Percentiles rank a stretch among this genome's conserved stretches.
Conservation (phyloP, 1,284 basidiomycete genomes). For the Porogramme epimiltina region DNA sequence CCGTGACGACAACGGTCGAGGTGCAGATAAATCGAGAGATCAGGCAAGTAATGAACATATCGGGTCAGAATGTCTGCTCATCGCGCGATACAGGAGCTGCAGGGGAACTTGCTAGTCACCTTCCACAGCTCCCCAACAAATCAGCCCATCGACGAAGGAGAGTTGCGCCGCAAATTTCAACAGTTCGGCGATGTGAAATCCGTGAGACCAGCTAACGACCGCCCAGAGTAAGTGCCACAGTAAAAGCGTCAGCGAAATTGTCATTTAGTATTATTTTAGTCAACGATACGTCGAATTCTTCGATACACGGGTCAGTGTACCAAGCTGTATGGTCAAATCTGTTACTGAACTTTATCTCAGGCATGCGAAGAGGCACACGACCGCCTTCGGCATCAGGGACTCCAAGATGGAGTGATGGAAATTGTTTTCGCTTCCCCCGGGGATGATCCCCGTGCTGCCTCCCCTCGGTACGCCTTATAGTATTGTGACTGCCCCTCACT, state of each 20-base stretch:
- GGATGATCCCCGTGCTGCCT: constrained; percentile 36
- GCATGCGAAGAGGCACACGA: constrained; percentile 82
- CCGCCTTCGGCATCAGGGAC: constrained; percentile 71
- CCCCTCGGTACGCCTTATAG: constrained; percentile 23
- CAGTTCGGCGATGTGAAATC: constrained; percentile 90
- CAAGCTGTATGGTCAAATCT: not conserved
- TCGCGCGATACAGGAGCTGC: constrained; percentile 56
- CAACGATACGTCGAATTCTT: constrained; percentile 88
- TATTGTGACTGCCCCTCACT: too few species aligned
- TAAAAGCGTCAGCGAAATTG: not conserved
- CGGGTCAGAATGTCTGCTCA: too few species aligned
- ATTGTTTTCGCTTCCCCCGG: constrained; percentile 89
- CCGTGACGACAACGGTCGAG: constrained; percentile 78
- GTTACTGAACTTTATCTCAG: constrained; percentile 35
- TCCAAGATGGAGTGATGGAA: constrained; percentile 88
- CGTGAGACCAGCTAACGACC: constrained; percentile 66
- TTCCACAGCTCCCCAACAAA: constrained; percentile 69
- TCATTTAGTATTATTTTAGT: constrained; percentile 38
- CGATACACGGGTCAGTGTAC: constrained; percentile 71
- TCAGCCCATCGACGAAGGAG: constrained; percentile 77
- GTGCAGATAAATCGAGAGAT: constrained; percentile 85
- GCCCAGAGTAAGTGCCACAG: constrained; percentile 63
- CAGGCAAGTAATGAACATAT: constrained; percentile 69
- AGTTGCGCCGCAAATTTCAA: constrained; percentile 82
- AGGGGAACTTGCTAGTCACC: constrained; percentile 84